Base-by-base conservation (phyloP, 805 yeast species). In the Yarrowia sp. region DNA sequence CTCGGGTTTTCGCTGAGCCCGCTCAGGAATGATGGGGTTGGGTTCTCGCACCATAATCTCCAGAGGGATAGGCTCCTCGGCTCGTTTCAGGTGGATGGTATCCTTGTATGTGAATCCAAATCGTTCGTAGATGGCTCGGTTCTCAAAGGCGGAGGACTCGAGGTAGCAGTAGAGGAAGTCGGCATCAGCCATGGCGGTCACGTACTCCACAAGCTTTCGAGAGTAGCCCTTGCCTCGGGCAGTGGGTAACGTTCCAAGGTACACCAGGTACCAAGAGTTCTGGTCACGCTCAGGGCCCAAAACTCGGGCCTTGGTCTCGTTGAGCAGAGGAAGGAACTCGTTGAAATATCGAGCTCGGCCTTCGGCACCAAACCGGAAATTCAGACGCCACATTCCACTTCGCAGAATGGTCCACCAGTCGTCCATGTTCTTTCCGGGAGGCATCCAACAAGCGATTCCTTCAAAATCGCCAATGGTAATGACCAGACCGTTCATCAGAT, bases 211-310 rank as follows among this genome's bases (percentile, higher is more conserved):
- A 66, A 85, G 75, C 66, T 78, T 74, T 70, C 83, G 78, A 36
- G 86, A 85, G 68, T 83, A 77, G 22, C 87, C 87, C 70, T 82
- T 82, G 62, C 88, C 88, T 70, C 85, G 77, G 75, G 85, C 85
- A 43, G 79, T 72, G 8, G 86, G 85, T 48, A 82, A 75, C 24
- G 85, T 83, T 44, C 87, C 87, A 62, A 85, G 77, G 71, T 85
- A 87, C 51, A 82, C 78, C 67, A 85, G 76, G 71, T 85, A 85
- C 87, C 88, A 85, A 62, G 83, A 73, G 46, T 76, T 71, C 49
- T 73, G 74, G 54, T 72, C 74, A 17, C 76, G 75, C 4, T 78
- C 77, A 14, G 63, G 22, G 24, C 79, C 78, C 61, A 85, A 72
- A 16, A 81, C 81, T 19, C 78, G 77, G 19, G 58, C 48, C 67